Evolutionary conservation across 1,284 basidiomycete species (phyloP), one percentile per base, ranked within the genome.

Genomic region (Trichosporon asahii): DNA sequence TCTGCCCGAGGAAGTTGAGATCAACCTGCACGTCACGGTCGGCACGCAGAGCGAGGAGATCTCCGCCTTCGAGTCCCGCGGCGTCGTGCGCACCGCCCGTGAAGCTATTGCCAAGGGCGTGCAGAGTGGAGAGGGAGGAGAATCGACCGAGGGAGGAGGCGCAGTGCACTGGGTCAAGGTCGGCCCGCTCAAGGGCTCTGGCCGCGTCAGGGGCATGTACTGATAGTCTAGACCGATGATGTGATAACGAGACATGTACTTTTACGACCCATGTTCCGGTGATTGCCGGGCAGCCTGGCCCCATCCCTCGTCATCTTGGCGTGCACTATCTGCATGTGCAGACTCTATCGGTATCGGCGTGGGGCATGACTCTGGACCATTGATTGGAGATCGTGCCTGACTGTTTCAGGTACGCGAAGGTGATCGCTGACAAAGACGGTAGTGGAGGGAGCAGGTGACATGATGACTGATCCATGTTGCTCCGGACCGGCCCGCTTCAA

Each of bases 11-110:
- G 86, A 87, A 18, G 76, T 89, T 12, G 84, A 83, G 70, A 75
- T 84, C 12, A 74, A 87, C 71, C 80, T 95, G 73, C 97, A 99
- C 80, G 88, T 99, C 70, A 99, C 97, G 0, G 89, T 98, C 3
- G 97, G 93, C 2, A 96, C 93, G 4, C 77, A 80, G 67, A 78
- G 86, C 53, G 79, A 82, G 18, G 82, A 84, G 1, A 85, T 96
- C 0, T 76, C 80, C 0, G 87, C 94, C 1, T 88, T 91, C 57
- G 93, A 97, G 84, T 75, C 75, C 18, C 73, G 79, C 63, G 74
- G 75, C 29, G 60, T 82, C 11, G 74, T 82, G 21, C 75, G 75
- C 33, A 71, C 68, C 0, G 76, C 78, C n/a, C 74, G 78, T 53
- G 76, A 76, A 64, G 72, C 71, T 8, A 73, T 77, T 21, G 73